phyloP scores from a whole-genome alignment of 2,329 filamentous ascomycete species.

The Phialemoniopsis sp. region DNA sequence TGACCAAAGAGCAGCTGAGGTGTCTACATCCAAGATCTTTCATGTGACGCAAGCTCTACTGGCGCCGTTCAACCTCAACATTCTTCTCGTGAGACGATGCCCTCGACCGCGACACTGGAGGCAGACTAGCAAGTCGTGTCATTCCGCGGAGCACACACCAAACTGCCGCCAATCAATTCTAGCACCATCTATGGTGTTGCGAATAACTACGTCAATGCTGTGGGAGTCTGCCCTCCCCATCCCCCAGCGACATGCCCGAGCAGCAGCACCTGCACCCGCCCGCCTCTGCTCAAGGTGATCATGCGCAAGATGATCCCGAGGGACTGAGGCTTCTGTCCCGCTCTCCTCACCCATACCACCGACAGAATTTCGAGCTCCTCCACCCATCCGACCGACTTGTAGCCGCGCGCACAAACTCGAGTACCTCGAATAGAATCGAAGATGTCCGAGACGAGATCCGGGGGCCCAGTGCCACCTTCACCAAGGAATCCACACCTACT shows the following conservation, averaged over 20 bases:
- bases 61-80: too few relatives aligned
- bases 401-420: slow-evolving; percentile 10
- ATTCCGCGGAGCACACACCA: too few relatives aligned
- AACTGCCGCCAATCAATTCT: too few relatives aligned
- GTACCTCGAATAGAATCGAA: slow-evolving; percentile 10
- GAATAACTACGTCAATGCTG: too few relatives aligned
- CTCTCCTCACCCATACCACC: slow-evolving; percentile 66
- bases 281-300: slow-evolving; percentile 17
- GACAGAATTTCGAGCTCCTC: slow-evolving; percentile 50
- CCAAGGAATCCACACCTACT: slow-evolving; percentile 53
- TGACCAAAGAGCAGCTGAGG: too few relatives aligned
- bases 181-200: too few relatives aligned
- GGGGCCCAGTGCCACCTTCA: slow-evolving; percentile 22
- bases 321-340: slow-evolving; percentile 48
- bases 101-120: too few relatives aligned
- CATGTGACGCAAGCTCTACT: too few relatives aligned
- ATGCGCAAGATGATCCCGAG: slow-evolving; percentile 10
- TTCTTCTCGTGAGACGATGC: too few relatives aligned
- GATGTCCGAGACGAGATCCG: slow-evolving; percentile 13
- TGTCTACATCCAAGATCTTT: too few relatives aligned
- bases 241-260: slow-evolving; percentile 36
- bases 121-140: too few relatives aligned
- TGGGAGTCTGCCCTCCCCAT: slow-evolving; percentile 2
- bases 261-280: slow-evolving; percentile 30
- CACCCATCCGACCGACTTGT: slow-evolving; percentile 39